Conservation (phyloP, 768 basidiomycete genomes). For the Hygrocybe punicea region DNA sequence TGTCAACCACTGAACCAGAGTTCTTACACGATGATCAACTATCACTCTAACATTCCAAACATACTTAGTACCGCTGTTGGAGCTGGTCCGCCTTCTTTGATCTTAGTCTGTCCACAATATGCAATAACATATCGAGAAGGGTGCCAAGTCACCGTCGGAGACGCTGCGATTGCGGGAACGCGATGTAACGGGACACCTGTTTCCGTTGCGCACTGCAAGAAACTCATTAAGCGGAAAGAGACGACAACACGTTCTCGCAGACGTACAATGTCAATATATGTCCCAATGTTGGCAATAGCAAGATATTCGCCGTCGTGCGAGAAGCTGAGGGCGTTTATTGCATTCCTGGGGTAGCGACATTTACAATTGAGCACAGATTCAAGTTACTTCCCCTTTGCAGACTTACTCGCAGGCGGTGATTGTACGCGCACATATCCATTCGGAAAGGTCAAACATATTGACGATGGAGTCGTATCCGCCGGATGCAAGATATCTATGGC, state of each 20-base stretch:
- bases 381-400: not conserved
- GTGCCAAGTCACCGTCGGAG: constrained; percentile 80
- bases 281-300: constrained; percentile 68
- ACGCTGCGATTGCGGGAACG: constrained; percentile 66
- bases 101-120: constrained; percentile 74
- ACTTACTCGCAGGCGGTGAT: constrained; percentile 80
- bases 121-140: constrained; percentile 79
- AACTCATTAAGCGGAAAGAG: constrained; percentile 6
- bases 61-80: constrained; percentile 68
- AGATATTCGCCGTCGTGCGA: constrained; percentile 82
- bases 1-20: not conserved
- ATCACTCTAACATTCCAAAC: constrained; percentile 36
- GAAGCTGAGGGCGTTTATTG: constrained; percentile 72
- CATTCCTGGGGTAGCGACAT: constrained; percentile 46
- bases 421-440: constrained; percentile 77
- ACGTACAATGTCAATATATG: constrained; percentile 75
- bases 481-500: constrained; percentile 75
- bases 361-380: not conserved
- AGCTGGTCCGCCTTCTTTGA: constrained; percentile 60
- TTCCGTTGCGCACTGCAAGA: constrained; percentile 69
- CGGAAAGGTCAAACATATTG: constrained; percentile 73
- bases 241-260: not conserved
- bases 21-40: not conserved
- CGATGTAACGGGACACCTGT: constrained; percentile 72
- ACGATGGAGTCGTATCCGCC: constrained; percentile 82